Conservation (phyloP, 805 yeast species). For the Metschnikowia shivogae region DNA sequence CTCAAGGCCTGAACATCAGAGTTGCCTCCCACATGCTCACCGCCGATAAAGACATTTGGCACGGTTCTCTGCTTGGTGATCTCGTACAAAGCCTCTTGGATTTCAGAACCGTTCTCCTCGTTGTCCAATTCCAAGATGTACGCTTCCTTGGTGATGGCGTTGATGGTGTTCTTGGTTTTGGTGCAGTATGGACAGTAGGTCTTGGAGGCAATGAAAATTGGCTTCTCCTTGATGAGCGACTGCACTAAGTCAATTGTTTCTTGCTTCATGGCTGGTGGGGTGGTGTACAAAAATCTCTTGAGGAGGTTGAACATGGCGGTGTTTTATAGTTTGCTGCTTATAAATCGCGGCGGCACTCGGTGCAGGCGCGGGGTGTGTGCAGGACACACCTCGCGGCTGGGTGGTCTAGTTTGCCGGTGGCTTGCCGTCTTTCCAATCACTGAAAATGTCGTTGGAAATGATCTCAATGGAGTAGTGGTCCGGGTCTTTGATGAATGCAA, state of each 20-base stretch:
- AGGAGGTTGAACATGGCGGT: constrained; percentile 9
- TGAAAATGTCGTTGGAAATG: constrained; percentile 38
- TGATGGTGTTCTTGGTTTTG: constrained; percentile 21
- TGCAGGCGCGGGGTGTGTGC: background rate
- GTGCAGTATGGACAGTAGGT: constrained; percentile 30
- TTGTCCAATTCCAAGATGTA: constrained; percentile 32
- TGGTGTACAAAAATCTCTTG: constrained; percentile 18
- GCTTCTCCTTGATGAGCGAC: constrained; percentile 57
- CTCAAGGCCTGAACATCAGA: constrained; percentile 76
- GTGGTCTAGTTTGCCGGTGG: constrained; percentile 9
- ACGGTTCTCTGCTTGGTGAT: constrained; percentile 90
- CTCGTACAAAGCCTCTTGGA: constrained; percentile 35
- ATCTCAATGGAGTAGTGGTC: constrained; percentile 87
- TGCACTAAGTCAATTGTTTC: constrained; percentile 57
- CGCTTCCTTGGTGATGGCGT: constrained; percentile 34
- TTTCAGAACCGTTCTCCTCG: constrained; percentile 22
- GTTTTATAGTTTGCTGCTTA: background rate
- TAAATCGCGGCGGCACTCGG: background rate
- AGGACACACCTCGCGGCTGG: background rate
- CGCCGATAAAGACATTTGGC: constrained; percentile 86
- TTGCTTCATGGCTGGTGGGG: constrained; percentile 52
- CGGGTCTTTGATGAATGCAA: constrained; percentile 82
- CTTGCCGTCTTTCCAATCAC: constrained; percentile 16
- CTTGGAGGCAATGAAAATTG: constrained; percentile 66
- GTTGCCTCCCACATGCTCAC: constrained; percentile 95